A percentile compares a stretch with the other conserved stretches of the same genome.
Evolutionary conservation across 768 basidiomycete species (phyloP).

Genomic region (Collybia sordida): DNA sequence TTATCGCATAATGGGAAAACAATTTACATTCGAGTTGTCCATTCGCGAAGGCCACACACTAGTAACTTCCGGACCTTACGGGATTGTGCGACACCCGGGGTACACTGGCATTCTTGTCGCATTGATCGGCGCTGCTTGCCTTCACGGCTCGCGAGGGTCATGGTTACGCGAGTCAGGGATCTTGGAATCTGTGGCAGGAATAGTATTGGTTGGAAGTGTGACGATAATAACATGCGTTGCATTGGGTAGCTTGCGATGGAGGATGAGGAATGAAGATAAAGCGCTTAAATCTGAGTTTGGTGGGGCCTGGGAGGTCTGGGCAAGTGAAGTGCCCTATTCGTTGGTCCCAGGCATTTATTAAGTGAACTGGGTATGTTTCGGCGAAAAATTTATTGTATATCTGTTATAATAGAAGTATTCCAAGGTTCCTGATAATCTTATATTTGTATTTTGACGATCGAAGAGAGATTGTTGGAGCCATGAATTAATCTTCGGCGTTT

Average conservation of each 20-base stretch:
- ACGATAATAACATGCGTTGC: neutral
- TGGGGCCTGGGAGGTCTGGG: conserved; percentile 30
- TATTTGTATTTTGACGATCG: no score
- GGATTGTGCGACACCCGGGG: conserved; percentile 25
- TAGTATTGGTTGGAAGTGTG: neutral
- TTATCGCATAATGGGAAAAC: conserved; percentile 20
- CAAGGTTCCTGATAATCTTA: no score
- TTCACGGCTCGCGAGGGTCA: conserved; percentile 6
- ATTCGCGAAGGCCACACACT: conserved; percentile 21
- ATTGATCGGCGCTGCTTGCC: conserved; percentile 10
- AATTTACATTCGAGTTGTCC: conserved; percentile 27
- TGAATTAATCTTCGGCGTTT: no score
- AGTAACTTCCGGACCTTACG: conserved; percentile 27
- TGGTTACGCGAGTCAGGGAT: conserved; percentile 15
- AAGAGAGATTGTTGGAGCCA: no score
- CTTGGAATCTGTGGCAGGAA: conserved; percentile 8
- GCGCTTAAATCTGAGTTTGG: conserved; percentile 27
- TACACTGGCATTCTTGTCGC: conserved; percentile 20
- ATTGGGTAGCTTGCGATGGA: neutral
- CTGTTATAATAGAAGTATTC: no score
- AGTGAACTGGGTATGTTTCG: no score
- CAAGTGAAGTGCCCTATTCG: conserved; percentile 20
- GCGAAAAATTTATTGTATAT: no score
- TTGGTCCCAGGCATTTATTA: conserved; percentile 29
- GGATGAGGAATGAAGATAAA: conserved; percentile 28